Evolutionary conservation across 345 rosid species (phyloP).

Genomic region (Pugionium dolabratum): DNA sequence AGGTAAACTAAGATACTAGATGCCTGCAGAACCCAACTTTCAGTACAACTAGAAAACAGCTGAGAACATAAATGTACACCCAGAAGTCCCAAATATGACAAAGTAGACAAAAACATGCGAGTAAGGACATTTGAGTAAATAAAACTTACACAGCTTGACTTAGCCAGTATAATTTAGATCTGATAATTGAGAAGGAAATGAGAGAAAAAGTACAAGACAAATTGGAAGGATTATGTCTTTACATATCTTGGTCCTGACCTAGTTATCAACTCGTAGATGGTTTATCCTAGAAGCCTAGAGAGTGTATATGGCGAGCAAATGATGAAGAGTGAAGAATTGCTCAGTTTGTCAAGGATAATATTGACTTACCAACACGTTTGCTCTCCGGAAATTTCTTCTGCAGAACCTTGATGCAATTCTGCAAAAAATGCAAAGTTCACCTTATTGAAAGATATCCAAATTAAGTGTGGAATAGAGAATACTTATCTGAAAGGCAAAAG

Average conservation of each 20-base stretch:
- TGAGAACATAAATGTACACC: slow-evolving; percentile 11
- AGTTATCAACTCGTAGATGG: background rate
- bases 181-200: background rate
- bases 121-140: background rate
- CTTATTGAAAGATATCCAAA: slow-evolving; percentile 7
- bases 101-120: background rate
- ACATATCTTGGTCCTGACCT: slow-evolving; percentile 1
- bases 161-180: background rate
- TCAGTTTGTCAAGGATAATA: slow-evolving; percentile 16
- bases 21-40: slow-evolving; percentile 22
- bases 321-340: slow-evolving; percentile 6
- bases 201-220: background rate
- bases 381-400: slow-evolving; percentile 84
- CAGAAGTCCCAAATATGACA: slow-evolving; percentile 11
- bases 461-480: slow-evolving; percentile 5
- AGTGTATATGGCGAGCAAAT: slow-evolving; percentile 8
- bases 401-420: slow-evolving; percentile 83
- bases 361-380: slow-evolving; percentile 87
- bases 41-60: slow-evolving; percentile 8
- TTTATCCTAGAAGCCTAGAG: slow-evolving; percentile 12
- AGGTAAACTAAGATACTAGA: slow-evolving; percentile 10
- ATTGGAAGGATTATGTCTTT: background rate
- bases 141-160: background rate
- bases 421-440: slow-evolving; percentile 28
- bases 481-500: background rate